These are phyloP conservation scores for Phytophthora brassicae DNA, from an alignment of 352 stramenopile genomes.

Conservation along the genomic window DNA sequence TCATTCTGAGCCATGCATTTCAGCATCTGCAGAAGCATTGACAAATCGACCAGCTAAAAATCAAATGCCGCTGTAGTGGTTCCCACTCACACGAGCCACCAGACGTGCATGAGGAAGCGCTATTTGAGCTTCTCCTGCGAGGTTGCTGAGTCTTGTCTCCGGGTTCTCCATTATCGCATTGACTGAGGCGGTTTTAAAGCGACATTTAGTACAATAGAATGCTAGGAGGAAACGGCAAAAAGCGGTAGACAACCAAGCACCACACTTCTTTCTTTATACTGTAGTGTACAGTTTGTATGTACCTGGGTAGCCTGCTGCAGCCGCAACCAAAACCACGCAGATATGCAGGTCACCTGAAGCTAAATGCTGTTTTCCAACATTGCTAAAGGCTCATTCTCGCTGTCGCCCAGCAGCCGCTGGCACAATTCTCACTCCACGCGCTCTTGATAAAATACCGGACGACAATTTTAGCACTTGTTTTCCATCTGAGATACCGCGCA, in stretches of 20 bases:
- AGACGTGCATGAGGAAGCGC: conserved; percentile 17
- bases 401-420: too few species aligned
- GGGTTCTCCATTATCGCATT: conserved; percentile 8
- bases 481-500: conserved; percentile 31
- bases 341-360: conserved; percentile 19
- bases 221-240: conserved; percentile 16
- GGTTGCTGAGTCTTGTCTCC: conserved; percentile 3
- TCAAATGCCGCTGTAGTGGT: neutral
- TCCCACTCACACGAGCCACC: conserved; percentile 18
- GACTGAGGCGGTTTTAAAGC: conserved; percentile 11
- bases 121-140: conserved; percentile 6
- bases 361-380: conserved; percentile 31
- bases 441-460: conserved; percentile 35
- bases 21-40: conserved; percentile 13
- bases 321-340: conserved; percentile 11
- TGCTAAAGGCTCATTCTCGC: too few species aligned
- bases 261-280: conserved; percentile 18
- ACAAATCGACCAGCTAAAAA: conserved; percentile 1
- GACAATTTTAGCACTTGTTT: too few species aligned
- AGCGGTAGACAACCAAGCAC: conserved; percentile 8
- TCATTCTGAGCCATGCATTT: conserved; percentile 18
- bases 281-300: too few species aligned
- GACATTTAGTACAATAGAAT: conserved; percentile 2
- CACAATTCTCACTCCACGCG: neutral
- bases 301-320: conserved; percentile 17